Evolutionary conservation across 129 eudicot genomes (phyloP).

Genomic region (Gnaphalium uliginosum): DNA sequence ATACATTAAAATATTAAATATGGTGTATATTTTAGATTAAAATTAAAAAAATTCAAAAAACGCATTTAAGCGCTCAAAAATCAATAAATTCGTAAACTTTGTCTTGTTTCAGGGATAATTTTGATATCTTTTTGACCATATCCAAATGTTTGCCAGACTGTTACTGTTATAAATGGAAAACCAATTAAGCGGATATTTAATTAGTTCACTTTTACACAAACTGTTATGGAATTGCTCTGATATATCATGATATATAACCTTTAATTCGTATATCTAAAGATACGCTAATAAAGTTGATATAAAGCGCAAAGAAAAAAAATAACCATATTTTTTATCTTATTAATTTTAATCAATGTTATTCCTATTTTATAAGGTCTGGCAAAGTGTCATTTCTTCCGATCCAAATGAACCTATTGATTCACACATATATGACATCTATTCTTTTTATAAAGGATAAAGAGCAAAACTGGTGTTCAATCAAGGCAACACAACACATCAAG

Average conservation of each 20-base stretch:
- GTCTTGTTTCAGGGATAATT: not conserved
- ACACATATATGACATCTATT: not conserved
- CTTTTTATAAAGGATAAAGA: not conserved
- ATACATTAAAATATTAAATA: not conserved
- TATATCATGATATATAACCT: not conserved
- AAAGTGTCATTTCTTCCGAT: not conserved
- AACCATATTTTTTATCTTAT: not conserved
- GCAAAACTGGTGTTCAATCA: not conserved
- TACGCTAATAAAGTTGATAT: not conserved
- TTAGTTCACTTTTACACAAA: not conserved
- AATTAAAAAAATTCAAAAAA: not conserved
- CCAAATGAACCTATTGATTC: not conserved
- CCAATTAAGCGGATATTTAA: not conserved
- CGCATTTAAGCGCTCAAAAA: not conserved
- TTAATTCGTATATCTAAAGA: not conserved
- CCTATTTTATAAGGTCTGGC: not conserved
- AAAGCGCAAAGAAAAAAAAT: too few relatives aligned
- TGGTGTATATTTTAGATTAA: too few relatives aligned
- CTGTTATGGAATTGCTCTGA: not conserved
- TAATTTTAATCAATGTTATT: not conserved
- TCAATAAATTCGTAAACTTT: not conserved
- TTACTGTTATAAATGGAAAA: not conserved
- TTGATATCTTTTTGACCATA: constrained; percentile 4
- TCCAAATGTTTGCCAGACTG: not conserved
- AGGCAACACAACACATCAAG: not conserved